Percentiles rank a stretch among this genome's conserved stretches.
Evolutionary conservation across 2,329 filamentous ascomycete species (phyloP).

Genomic region (Fusarium virguliforme): DNA sequence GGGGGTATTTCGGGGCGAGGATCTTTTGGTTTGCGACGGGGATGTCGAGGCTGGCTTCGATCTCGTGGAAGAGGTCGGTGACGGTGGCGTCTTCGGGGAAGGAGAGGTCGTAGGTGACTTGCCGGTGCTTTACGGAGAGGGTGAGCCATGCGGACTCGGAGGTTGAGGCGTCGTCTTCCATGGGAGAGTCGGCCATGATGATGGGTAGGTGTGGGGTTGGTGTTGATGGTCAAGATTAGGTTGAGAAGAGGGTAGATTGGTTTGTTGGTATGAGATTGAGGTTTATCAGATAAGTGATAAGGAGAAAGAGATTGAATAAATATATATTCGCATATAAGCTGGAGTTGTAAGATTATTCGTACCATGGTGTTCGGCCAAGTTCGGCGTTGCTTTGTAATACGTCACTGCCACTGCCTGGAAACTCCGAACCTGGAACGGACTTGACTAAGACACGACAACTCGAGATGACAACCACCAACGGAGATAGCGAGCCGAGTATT

Average conservation of each 20-base stretch:
- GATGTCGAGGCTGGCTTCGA: constrained; percentile 71
- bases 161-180: constrained; percentile 40
- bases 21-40: constrained; percentile 78
- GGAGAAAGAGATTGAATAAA: constrained; percentile 13
- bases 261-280: neutral
- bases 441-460: neutral
- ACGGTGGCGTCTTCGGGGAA: constrained; percentile 66
- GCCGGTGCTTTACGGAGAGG: constrained; percentile 65
- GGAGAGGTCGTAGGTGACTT: constrained; percentile 61
- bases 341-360: constrained; percentile 6
- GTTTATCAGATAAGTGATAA: constrained; percentile 18
- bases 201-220: constrained; percentile 19
- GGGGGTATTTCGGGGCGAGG: constrained; percentile 75
- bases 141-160: constrained; percentile 56
- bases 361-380: constrained; percentile 47
- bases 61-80: constrained; percentile 72
- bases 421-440: neutral
- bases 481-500: constrained; percentile 6
- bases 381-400: constrained; percentile 63
- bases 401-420: constrained; percentile 51
- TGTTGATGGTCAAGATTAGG: constrained; percentile 16
- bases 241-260: neutral
- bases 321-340: constrained; percentile 14
- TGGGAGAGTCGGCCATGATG: constrained; percentile 42
- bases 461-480: neutral